Conservation (phyloP, 768 basidiomycete genomes). For the Auricularia auricula-judae region DNA sequence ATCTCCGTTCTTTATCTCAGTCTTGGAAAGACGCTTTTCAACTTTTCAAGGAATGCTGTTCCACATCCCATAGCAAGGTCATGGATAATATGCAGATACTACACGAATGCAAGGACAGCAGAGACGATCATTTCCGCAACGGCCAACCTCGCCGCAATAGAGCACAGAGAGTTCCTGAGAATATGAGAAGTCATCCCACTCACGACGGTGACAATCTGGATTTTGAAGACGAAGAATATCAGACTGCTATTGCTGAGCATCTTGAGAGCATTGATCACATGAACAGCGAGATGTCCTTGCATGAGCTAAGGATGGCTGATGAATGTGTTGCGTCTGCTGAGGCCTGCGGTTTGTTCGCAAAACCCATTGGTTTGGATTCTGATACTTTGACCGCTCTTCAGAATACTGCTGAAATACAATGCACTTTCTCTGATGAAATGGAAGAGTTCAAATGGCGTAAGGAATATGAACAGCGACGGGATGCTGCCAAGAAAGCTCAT, state of each 20-base stretch:
- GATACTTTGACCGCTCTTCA: no score
- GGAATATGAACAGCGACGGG: no score
- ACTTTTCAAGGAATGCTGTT: conserved; percentile 5
- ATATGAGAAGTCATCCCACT: not conserved
- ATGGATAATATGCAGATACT: conserved; percentile 32
- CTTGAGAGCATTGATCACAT: conserved; percentile 6
- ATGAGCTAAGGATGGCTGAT: not conserved
- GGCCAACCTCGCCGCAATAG: conserved; percentile 1
- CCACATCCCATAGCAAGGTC: conserved; percentile 4
- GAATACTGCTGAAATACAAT: no score
- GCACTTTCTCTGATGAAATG: no score
- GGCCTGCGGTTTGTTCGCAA: conserved; percentile 3
- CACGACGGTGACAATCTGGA: conserved; percentile 1
- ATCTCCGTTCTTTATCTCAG: conserved; percentile 13
- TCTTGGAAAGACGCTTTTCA: conserved; percentile 24
- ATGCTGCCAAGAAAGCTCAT: no score
- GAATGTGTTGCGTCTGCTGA: conserved; percentile 8
- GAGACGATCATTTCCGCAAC: conserved; percentile 14
- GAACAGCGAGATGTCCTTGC: not conserved
- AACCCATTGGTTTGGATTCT: no score
- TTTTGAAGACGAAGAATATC: conserved; percentile 2
- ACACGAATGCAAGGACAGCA: conserved; percentile 24
- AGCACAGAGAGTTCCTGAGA: not conserved
- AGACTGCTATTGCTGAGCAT: conserved; percentile 12
- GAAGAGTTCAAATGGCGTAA: no score